Evolutionary conservation across 768 basidiomycete genomes (phyloP).

Genomic region (Cantharellus cinnabarinus): DNA sequence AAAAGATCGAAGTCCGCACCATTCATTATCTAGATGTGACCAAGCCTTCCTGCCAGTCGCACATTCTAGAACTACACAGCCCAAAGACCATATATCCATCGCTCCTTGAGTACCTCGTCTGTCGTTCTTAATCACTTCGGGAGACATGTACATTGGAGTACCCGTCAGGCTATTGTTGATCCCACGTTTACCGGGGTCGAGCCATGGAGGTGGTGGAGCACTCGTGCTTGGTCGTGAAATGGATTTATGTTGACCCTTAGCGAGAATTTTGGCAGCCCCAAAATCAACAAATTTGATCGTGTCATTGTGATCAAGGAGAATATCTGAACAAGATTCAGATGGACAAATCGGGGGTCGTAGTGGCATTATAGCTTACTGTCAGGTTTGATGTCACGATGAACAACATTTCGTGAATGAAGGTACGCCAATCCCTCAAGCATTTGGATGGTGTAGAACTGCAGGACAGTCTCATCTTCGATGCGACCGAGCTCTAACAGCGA

Average conservation of each 20-base stretch:
- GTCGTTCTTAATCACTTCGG: conserved; percentile 93
- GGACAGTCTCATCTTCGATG: conserved; percentile 91
- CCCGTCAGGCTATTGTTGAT: conserved; percentile 75
- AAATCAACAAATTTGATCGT: conserved; percentile 97
- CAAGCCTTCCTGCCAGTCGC: conserved; percentile 95
- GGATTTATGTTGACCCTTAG: conserved; percentile 62
- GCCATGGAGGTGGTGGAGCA: conserved; percentile 3
- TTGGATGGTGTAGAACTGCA: conserved; percentile 90
- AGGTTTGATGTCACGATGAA: conserved; percentile 95
- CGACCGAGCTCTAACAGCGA: conserved; percentile 77
- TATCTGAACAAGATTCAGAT: conserved; percentile 34
- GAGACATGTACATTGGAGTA: conserved; percentile 99
- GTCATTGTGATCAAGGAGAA: conserved; percentile 72
- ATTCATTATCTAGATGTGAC: conserved; percentile 98
- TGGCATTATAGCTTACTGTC: conserved; percentile 49
- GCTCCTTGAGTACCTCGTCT: conserved; percentile 73
- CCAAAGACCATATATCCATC: conserved; percentile 97
- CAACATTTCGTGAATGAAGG: conserved; percentile 77
- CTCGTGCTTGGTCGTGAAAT: conserved; percentile 48
- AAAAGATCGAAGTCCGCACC: conserved; percentile 27
- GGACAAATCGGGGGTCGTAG: neutral
- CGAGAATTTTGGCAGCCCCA: conserved; percentile 89
- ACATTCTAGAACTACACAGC: conserved; percentile 93
- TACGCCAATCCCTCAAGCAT: conserved; percentile 91
- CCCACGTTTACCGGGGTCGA: conserved; percentile 13